These are phyloP conservation scores for Xylaria longipes DNA, from an alignment of 495 filamentous ascomycete genomes.

Conservation along the genomic window DNA sequence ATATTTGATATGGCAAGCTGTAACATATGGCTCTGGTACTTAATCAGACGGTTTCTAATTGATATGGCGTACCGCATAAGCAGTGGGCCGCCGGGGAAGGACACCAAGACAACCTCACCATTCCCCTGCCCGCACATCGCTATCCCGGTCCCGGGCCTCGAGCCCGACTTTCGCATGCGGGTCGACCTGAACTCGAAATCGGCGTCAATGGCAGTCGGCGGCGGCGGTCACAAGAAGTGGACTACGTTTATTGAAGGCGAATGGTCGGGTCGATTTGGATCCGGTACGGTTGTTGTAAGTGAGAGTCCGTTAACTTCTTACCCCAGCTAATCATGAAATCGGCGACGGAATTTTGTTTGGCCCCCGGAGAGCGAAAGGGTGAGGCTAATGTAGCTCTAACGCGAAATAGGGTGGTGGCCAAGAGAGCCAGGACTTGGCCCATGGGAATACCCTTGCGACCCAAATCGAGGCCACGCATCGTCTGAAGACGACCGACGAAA, in stretches of 20 bases:
- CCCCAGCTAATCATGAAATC: background rate
- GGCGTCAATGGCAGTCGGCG: constrained; percentile 48
- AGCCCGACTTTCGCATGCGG: constrained; percentile 67
- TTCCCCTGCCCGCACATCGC: constrained; percentile 38
- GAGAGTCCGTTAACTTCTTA: background rate
- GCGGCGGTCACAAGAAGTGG: constrained; percentile 63
- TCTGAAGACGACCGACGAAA: constrained; percentile 64
- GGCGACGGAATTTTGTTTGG: background rate
- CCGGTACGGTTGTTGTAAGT: constrained; percentile 64
- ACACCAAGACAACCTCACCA: constrained; percentile 22
- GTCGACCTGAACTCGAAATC: constrained; percentile 65
- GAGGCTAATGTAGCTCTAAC: background rate
- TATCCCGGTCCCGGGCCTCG: constrained; percentile 52
- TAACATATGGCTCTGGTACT: constrained; percentile 17
- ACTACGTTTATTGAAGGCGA: constrained; percentile 63
- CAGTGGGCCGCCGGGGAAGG: constrained; percentile 28
- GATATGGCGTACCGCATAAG: background rate
- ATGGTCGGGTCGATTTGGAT: constrained; percentile 67
- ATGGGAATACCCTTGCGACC: constrained; percentile 61
- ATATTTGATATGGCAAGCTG: background rate
- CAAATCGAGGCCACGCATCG: constrained; percentile 61
- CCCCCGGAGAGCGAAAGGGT: background rate
- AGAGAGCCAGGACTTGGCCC: constrained; percentile 46
- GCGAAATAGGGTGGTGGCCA: constrained; percentile 60
- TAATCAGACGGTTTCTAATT: background rate